phyloP scores from a whole-genome alignment of 768 basidiomycete species.

The Mycena filopes region DNA sequence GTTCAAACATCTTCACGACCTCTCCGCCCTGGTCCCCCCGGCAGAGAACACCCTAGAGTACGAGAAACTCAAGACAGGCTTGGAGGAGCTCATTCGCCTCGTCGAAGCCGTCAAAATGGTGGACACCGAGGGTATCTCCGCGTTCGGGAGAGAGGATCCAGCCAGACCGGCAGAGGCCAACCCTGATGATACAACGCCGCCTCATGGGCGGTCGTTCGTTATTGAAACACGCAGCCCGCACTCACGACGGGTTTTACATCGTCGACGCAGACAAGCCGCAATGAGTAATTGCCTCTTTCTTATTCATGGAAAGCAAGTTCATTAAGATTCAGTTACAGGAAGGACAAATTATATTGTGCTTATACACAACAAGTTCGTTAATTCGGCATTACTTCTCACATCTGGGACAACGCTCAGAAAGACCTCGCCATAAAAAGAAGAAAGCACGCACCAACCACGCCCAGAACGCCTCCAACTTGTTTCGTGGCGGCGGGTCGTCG shows the following conservation, averaged over 20 bases:
- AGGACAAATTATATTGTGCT: neutral
- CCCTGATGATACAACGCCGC: slow-evolving; percentile 36
- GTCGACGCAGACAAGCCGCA: slow-evolving; percentile 62
- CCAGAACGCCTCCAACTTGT: slow-evolving; percentile 79
- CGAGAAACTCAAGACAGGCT: slow-evolving; percentile 59
- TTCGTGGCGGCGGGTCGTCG: slow-evolving; percentile 79
- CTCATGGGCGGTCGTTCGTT: slow-evolving; percentile 52
- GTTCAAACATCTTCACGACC: slow-evolving; percentile 71
- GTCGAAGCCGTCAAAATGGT: slow-evolving; percentile 86
- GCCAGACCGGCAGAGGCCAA: slow-evolving; percentile 54
- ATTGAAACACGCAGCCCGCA: slow-evolving; percentile 62
- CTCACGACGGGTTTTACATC: slow-evolving; percentile 66
- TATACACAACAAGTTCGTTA: neutral
- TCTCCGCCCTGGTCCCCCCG: slow-evolving; percentile 80
- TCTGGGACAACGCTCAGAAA: slow-evolving; percentile 3
- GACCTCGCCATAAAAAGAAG: neutral
- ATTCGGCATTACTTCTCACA: neutral
- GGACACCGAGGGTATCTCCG: slow-evolving; percentile 47
- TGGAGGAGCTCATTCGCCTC: slow-evolving; percentile 78
- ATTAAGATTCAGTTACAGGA: neutral
- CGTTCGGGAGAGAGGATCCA: slow-evolving; percentile 38
- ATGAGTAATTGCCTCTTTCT: slow-evolving; percentile 4
- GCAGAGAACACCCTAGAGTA: slow-evolving; percentile 65
- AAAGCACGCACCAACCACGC: slow-evolving; percentile 72
- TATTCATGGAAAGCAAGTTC: neutral